Base-by-base conservation (phyloP, 257 asterid species). In the Henckelia pumila region DNA sequence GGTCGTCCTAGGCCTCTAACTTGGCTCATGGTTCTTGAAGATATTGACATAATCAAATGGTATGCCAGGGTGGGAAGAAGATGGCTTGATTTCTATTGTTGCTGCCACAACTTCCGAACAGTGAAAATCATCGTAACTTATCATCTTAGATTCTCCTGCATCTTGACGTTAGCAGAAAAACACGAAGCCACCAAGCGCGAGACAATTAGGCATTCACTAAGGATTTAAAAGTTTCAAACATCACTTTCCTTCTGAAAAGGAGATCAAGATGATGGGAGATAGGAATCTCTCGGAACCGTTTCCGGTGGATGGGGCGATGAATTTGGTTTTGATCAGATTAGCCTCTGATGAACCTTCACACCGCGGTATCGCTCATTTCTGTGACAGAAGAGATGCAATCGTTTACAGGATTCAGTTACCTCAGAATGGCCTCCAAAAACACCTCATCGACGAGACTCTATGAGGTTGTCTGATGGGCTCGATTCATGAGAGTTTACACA, bases 1-100 rank as follows among this genome's bases (percentile, higher is more conserved):
- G 97, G 97, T 25, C 99, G 97, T 61, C 99, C 96, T 1, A 78
- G 97, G 84, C 95, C 96, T 10, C 74, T 88, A 21, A 83, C 85
- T 71, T 75, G 84, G 63, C 92, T 93, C 26, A 84, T 56, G 82
- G 91, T 80, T 64, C 97, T 93, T 49, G 95, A 90, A 72, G 99
- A 93, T 69, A 67, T 32, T 2, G 95, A 90, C 80, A 88, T 93
- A 53, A 84, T 93, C 67, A 88, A 84, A 71, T 93, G 97, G 96
- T 90, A 93, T 49, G 95, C 97, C 2, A 97, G 99, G 9, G 75
- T 90, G n/a, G 99, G 87, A 5, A 86, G 75, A 81, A 84, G 97
- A 69, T 86, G 92, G 95, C 97, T 90, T 28, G 92, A 90, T 28
- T 93, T 73, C 82, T 93, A 71, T 40, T 78, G 86, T 80, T 90